Percentiles rank a stretch among this genome's conserved stretches.
These are phyloP conservation scores for Fragaria ananassa DNA, from an alignment of 306 rosid genomes.

Conservation along the genomic window DNA sequence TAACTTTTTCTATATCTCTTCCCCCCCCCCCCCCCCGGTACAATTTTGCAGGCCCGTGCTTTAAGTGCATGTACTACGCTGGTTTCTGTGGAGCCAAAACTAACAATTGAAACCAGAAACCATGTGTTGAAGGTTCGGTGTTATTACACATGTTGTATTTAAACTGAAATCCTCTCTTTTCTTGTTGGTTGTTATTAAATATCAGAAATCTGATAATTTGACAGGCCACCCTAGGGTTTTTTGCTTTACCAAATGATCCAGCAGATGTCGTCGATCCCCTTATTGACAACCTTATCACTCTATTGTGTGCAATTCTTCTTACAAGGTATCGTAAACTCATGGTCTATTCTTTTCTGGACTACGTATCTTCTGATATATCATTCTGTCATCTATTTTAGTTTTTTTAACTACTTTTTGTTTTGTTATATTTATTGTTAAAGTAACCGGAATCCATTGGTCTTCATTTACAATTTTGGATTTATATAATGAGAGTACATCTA, in stretches of 20 bases:
- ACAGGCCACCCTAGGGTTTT: conserved; percentile 98
- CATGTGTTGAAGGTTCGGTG: conserved; percentile 69
- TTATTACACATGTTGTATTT: not conserved
- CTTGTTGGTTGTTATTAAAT: not conserved
- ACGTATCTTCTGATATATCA: conserved; percentile 17
- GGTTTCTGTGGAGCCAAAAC: conserved; percentile 94
- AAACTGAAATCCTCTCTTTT: not conserved
- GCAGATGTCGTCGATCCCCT: conserved; percentile 72
- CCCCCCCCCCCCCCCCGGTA: not conserved
- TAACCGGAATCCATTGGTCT: not conserved
- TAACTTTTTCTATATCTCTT: conserved; percentile 9
- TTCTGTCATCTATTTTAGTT: conserved; percentile 1
- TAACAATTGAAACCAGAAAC: conserved; percentile 89
- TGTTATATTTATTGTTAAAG: not conserved
- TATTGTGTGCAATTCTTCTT: conserved; percentile 92
- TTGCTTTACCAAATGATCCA: conserved; percentile 92
- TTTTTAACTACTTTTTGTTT: not conserved
- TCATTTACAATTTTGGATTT: not conserved
- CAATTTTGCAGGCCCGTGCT: conserved; percentile 73
- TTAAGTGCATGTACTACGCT: conserved; percentile 94
- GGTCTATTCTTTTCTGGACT: conserved; percentile 1
- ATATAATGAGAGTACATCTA: not conserved
- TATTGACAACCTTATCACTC: conserved; percentile 84
- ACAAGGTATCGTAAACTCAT: conserved; percentile 56
- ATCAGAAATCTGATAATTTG: conserved; percentile 30